Percentiles rank a stretch among this genome's conserved stretches.
Evolutionary conservation across 139 green algal genomes (phyloP).

Genomic region (Edaphochlamys debaryana): DNA sequence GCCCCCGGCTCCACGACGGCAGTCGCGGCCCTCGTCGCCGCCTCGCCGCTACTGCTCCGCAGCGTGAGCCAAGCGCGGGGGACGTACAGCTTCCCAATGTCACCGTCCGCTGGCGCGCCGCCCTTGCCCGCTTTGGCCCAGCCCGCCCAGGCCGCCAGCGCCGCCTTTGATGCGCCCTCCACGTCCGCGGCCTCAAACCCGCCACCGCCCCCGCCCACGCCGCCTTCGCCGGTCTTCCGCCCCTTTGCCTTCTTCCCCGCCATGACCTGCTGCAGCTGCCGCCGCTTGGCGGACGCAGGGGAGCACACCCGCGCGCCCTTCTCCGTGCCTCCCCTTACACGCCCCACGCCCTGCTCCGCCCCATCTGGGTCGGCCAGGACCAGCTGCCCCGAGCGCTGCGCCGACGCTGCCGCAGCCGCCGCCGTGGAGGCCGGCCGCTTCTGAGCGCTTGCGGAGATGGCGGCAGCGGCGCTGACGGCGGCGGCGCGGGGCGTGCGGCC

Average conservation of each 20-base stretch:
- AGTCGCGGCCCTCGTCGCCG: no score
- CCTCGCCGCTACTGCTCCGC: no score
- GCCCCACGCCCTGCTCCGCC: no score
- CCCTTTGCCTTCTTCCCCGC: not conserved
- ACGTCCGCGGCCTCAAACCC: not conserved
- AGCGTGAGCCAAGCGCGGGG: not conserved
- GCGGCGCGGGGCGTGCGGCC: not conserved
- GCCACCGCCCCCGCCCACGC: not conserved
- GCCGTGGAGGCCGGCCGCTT: no score
- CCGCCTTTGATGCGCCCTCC: not conserved
- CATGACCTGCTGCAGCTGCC: not conserved
- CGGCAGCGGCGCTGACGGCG: not conserved
- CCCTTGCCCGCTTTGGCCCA: not conserved
- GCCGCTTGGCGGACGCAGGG: not conserved
- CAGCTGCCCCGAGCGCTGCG: no score
- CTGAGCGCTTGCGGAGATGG: not conserved
- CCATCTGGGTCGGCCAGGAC: no score
- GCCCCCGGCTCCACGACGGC: no score
- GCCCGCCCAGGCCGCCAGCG: not conserved
- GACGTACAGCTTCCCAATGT: constrained; percentile 3
- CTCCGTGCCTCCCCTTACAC: no score
- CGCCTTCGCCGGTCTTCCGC: no score
- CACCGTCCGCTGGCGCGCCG: not conserved
- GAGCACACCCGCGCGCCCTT: constrained; percentile 24
- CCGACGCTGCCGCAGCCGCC: no score